Evolutionary conservation across 805 yeast genomes (phyloP), one percentile per base, ranked within the genome.

Genomic region (Wickerhamiella shivajii): DNA sequence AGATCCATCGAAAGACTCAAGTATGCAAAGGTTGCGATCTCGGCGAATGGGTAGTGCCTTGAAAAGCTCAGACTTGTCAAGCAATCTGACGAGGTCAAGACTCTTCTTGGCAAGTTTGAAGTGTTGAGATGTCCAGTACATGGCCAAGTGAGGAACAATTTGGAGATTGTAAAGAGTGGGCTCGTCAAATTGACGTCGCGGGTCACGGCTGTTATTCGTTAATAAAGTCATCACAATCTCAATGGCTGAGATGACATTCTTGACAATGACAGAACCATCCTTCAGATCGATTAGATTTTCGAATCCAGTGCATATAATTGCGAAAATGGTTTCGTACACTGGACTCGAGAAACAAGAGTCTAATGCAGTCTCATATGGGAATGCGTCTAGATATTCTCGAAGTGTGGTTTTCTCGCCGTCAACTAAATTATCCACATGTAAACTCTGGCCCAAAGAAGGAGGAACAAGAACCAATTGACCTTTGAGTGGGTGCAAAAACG

Each of bases 1-100:
- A 0, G 93, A 71, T 44, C 85, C 95, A 43, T 80, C 80, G 20
- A 78, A 69, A 11, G 84, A 75, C 45, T 75, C 77, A 34, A 78
- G 64, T 24, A 79, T 64, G 0, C 81, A 72, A 29, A 85, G 53
- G 10, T 87, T 55, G 42, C 84, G 69, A 40, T 74, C 74, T 34
- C 63, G 69, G 7, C 64, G 63, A 12, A 48, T 34, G 18, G 55
- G 43, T 3, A 49, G 39, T 8, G 47, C 37, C 49, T 49, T 54
- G 46, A 76, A 74, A 29, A 63, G 63, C 9, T 67, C 53, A 0
- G 73, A 61, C 9, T 50, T 43, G 0, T 77, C 59, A 5, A 83
- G 56, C 33, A 57, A 57, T 5, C 54, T 48, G 31, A 87, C 58
- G 10, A 83, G 60, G 9, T 57, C 49, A 12, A 84, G 50, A 0